Evolutionary conservation across 2,329 filamentous ascomycete species (phyloP).

Genomic region (Endothia cerciana): DNA sequence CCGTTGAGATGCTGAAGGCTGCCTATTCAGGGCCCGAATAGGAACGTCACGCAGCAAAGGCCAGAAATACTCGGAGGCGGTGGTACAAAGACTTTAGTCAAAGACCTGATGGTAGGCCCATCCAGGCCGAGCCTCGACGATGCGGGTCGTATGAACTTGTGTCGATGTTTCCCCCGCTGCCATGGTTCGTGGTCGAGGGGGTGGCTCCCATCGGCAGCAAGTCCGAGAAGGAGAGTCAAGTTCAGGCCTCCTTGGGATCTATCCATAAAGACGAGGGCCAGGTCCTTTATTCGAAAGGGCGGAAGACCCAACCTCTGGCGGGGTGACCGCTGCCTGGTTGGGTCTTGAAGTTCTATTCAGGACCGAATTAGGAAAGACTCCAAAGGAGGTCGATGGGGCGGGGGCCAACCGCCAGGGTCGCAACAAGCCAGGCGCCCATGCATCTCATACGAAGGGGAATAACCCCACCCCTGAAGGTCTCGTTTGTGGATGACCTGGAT

Average conservation of each 20-base stretch:
- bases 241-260: background rate
- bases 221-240: background rate
- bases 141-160: background rate
- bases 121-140: background rate
- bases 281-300: background rate
- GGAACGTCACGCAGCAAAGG: conserved; percentile 12
- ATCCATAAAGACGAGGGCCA: background rate
- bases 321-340: background rate
- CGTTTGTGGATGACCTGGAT: background rate
- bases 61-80: background rate
- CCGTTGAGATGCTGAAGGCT: background rate
- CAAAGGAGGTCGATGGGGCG: background rate
- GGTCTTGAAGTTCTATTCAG: conserved; percentile 21
- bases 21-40: conserved; percentile 21
- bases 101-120: background rate
- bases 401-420: background rate
- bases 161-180: background rate
- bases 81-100: background rate
- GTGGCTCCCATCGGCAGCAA: background rate
- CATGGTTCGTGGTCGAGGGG: background rate
- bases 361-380: conserved; percentile 13
- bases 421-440: background rate
- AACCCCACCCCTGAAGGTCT: too few species aligned
- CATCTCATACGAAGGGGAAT: background rate
- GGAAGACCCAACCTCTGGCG: background rate